Percentiles rank a stretch among this genome's conserved stretches.
phyloP scores from a whole-genome alignment of 2,329 filamentous ascomycete genomes.

The Penicillium corylophilum region DNA sequence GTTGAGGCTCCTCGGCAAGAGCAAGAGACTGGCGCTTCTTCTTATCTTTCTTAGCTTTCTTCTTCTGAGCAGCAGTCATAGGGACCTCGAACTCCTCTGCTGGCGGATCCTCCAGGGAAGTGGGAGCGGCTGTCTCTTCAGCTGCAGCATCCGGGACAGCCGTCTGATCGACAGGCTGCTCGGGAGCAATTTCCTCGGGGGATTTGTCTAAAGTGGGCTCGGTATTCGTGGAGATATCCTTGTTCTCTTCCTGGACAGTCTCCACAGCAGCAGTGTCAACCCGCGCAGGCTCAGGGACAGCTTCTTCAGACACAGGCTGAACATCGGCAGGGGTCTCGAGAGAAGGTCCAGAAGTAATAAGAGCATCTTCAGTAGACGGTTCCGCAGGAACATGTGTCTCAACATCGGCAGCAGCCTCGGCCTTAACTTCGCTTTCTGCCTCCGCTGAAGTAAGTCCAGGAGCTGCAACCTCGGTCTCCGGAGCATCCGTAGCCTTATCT shows the following conservation, averaged over 20 bases:
- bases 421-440: background rate
- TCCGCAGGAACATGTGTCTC: background rate
- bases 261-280: background rate
- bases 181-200: background rate
- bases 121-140: background rate
- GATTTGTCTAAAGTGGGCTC: slow-evolving; percentile 1
- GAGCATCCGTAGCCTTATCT: background rate
- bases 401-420: slow-evolving; percentile 1
- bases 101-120: background rate
- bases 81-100: slow-evolving; percentile 1
- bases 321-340: background rate
- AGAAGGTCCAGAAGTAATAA: background rate
- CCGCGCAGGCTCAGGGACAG: background rate
- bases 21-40: slow-evolving; percentile 22
- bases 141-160: background rate
- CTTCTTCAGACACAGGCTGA: background rate
- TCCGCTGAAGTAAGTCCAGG: background rate
- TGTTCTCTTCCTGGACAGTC: background rate
- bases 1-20: slow-evolving; percentile 4
- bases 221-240: background rate
- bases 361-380: background rate
- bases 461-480: background rate
- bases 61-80: slow-evolving; percentile 5
- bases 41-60: slow-evolving; percentile 25
- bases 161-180: slow-evolving; percentile 1